Conservation (phyloP, 768 basidiomycete genomes). For the Boletus pseudopeckii region DNA sequence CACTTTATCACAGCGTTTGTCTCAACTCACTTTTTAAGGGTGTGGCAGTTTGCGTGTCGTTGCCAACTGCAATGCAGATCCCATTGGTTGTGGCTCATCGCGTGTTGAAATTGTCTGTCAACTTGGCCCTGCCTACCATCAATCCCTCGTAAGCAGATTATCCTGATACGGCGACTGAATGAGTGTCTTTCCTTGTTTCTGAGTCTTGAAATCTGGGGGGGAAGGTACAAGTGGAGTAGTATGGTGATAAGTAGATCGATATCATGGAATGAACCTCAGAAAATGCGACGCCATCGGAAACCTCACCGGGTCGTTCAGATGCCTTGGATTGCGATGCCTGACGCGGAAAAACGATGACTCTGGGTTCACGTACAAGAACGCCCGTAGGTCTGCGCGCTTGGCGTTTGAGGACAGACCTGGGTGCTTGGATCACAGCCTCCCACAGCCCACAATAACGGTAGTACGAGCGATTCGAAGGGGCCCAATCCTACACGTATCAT, state of each 20-base stretch:
- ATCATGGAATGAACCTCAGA: not conserved
- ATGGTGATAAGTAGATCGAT: not conserved
- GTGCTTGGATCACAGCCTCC: not conserved
- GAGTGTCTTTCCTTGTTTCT: not conserved
- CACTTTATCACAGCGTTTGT: not conserved
- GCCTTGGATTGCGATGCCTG: not conserved
- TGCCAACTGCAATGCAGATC: not conserved
- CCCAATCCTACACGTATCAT: not conserved
- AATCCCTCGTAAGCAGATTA: not conserved
- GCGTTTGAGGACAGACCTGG: slow-evolving; percentile 12
- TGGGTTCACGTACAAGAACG: not conserved
- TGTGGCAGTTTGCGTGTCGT: not conserved
- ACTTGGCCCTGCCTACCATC: not conserved
- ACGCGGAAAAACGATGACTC: not conserved
- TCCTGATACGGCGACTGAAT: slow-evolving; percentile 1
- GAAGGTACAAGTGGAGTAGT: not conserved
- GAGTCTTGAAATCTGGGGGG: not conserved
- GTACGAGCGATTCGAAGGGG: not conserved
- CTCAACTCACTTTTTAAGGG: not conserved
- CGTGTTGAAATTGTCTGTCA: not conserved
- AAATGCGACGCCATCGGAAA: not conserved
- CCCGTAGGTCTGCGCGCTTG: slow-evolving; percentile 1
- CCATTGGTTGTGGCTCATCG: not conserved
- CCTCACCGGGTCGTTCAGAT: not conserved
- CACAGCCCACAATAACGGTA: not conserved